phyloP scores from a whole-genome alignment of 1,139 yeast species.

The Diutina rugosa region DNA sequence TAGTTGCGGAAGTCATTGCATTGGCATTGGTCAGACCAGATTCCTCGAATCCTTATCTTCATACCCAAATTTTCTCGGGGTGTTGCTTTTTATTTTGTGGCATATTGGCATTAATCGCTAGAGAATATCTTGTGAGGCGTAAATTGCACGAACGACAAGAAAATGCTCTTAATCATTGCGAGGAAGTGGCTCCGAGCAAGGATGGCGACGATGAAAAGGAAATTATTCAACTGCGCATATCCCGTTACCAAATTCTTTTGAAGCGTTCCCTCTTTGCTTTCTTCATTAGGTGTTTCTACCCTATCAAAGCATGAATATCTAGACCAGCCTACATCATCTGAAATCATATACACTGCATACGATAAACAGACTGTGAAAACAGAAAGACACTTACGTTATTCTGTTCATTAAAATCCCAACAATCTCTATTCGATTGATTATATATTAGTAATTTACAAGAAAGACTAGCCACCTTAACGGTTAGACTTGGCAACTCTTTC shows the following conservation, averaged over 20 bases:
- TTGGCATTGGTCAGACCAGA: conserved; percentile 6
- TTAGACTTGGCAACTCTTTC: conserved; percentile 99
- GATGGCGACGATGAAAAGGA: neutral
- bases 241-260: conserved; percentile 5
- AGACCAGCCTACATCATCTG: conserved; percentile 1
- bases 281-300: conserved; percentile 5
- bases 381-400: conserved; percentile 2
- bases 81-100: conserved; percentile 5
- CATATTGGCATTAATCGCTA: conserved; percentile 5
- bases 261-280: conserved; percentile 2
- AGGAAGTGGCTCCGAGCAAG: neutral
- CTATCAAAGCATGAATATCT: conserved; percentile 4
- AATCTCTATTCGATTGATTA: neutral
- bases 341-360: neutral
- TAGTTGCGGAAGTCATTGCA: conserved; percentile 15
- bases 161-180: conserved; percentile 3
- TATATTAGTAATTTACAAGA: conserved; percentile 6
- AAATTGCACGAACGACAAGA: conserved; percentile 5
- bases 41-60: conserved; percentile 3
- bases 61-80: conserved; percentile 8
- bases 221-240: neutral
- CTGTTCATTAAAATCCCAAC: neutral
- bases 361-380: neutral
- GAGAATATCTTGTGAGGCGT: conserved; percentile 7
- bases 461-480: conserved; percentile 57